Conservation (phyloP, 495 filamentous ascomycete species). For the Xylaria telfairii region DNA sequence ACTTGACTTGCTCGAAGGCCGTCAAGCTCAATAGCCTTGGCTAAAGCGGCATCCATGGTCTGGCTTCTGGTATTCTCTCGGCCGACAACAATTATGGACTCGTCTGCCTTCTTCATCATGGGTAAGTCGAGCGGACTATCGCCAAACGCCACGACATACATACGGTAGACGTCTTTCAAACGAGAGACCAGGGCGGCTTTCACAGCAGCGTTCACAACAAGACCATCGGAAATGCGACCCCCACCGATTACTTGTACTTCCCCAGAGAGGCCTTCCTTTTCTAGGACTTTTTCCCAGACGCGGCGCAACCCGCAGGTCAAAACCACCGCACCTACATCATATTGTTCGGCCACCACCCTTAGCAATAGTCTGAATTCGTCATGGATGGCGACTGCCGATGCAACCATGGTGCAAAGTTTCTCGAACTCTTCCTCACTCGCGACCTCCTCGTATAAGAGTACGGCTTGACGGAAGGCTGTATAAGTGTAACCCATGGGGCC, state of each 20-base stretch:
- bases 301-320: slow-evolving; percentile 62
- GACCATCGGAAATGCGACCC: slow-evolving; percentile 55
- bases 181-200: slow-evolving; percentile 58
- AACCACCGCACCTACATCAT: slow-evolving; percentile 58
- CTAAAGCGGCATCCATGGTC: slow-evolving; percentile 60
- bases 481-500: slow-evolving; percentile 60
- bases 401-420: slow-evolving; percentile 53
- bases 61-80: slow-evolving; percentile 57
- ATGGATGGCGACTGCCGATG: slow-evolving; percentile 51
- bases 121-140: slow-evolving; percentile 66
- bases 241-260: slow-evolving; percentile 62
- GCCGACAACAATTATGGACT: slow-evolving; percentile 66
- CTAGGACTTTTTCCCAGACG: slow-evolving; percentile 65
- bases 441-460: slow-evolving; percentile 61
- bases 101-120: slow-evolving; percentile 62
- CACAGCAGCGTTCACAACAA: slow-evolving; percentile 59
- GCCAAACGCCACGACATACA: slow-evolving; percentile 66
- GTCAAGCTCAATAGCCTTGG: slow-evolving; percentile 48
- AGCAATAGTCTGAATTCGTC: slow-evolving; percentile 58
- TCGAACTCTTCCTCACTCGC: slow-evolving; percentile 53
- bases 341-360: slow-evolving; percentile 36
- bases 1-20: slow-evolving; percentile 54
- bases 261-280: slow-evolving; percentile 50
- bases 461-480: slow-evolving; percentile 62
- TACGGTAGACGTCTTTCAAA: slow-evolving; percentile 42